Evolutionary conservation across 345 rosid species (phyloP).

Genomic region (Rhodamnia rubescens): DNA sequence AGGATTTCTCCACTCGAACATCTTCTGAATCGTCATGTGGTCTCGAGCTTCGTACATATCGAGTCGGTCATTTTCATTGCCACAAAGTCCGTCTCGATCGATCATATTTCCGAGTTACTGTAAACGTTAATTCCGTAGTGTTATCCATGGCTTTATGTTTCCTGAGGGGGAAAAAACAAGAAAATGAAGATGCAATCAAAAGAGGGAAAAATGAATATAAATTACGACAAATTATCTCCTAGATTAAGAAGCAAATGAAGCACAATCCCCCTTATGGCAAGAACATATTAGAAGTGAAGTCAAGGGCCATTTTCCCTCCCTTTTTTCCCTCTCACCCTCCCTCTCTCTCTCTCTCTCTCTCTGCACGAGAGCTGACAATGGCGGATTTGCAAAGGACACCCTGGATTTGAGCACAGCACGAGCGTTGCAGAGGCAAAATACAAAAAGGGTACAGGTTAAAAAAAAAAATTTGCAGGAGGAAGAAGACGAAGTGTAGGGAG

Average conservation of each 20-base stretch:
- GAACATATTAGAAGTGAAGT: background rate
- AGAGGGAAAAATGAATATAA: background rate
- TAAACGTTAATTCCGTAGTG: background rate
- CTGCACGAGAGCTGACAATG: background rate
- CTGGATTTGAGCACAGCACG: background rate
- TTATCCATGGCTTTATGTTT: background rate
- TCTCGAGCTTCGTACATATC: too few relatives aligned
- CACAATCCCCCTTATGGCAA: background rate
- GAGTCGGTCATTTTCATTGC: too few relatives aligned
- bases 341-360: background rate
- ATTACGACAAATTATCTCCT: background rate
- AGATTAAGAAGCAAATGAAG: background rate
- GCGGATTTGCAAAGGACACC: background rate
- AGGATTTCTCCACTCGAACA: too few relatives aligned
- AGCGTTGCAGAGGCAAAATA: background rate
- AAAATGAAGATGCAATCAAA: background rate
- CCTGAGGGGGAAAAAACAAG: background rate
- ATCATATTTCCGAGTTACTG: background rate
- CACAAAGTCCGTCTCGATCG: fast-evolving
- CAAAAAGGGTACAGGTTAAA: background rate
- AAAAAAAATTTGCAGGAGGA: background rate
- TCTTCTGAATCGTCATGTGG: too few relatives aligned
- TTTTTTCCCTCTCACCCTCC: background rate
- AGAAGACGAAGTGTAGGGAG: background rate
- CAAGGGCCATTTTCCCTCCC: background rate